phyloP scores from a whole-genome alignment of 108 stramenopile genomes.

The Bacterosira constricta region DNA sequence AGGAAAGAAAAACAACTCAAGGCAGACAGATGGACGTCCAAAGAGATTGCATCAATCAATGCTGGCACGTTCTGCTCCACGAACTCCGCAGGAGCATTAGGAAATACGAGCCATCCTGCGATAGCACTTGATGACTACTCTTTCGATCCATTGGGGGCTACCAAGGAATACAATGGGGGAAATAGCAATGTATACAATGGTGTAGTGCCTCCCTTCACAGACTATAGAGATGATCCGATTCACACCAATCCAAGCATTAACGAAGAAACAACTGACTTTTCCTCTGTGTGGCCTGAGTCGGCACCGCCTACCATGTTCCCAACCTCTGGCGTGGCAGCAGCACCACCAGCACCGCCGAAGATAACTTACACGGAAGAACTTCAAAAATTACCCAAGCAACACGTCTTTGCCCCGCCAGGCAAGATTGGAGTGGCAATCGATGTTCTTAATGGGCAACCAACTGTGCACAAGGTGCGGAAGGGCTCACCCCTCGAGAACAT shows the following conservation, averaged over 20 bases:
- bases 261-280: conserved; percentile 3
- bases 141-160: conserved; percentile 21
- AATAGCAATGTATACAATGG: background rate
- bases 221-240: conserved; percentile 6
- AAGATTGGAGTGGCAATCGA: conserved; percentile 57
- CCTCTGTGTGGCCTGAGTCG: conserved; percentile 9
- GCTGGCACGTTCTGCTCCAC: background rate
- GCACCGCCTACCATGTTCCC: conserved; percentile 7
- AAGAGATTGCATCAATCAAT: conserved; percentile 17
- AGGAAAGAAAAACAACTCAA: conserved; percentile 36
- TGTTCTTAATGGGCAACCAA: conserved; percentile 42
- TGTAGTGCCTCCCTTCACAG: background rate
- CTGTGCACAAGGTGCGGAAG: conserved; percentile 49
- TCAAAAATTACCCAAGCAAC: conserved; percentile 6
- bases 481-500: conserved; percentile 49
- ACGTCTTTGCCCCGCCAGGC: conserved; percentile 46
- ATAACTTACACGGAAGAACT: conserved; percentile 12
- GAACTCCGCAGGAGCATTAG: background rate
- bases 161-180: background rate
- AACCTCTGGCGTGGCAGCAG: background rate
- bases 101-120: too few relatives aligned
- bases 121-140: conserved; percentile 41
- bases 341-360: background rate
- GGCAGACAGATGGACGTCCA: conserved; percentile 29
- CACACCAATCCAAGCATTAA: background rate